Percentiles rank a stretch among this genome's conserved stretches.
Conservation (phyloP, 306 rosid genomes). For the Oemleria cerasiformis region DNA sequence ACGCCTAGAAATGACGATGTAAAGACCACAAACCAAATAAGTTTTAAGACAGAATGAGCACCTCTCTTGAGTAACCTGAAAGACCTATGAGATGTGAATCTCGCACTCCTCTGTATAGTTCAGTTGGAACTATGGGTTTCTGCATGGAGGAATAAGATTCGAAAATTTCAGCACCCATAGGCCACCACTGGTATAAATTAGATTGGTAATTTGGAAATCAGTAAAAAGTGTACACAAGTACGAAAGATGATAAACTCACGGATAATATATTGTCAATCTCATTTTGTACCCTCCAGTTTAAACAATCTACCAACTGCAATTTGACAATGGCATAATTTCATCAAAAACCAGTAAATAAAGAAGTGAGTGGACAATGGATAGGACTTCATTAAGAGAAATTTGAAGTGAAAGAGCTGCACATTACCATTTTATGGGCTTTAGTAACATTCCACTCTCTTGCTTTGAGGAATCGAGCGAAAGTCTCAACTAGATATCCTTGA, state of each 20-base stretch:
- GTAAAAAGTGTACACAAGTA: neutral
- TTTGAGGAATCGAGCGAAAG: constrained; percentile 73
- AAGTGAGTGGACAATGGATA: constrained; percentile 6
- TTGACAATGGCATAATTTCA: constrained; percentile 14
- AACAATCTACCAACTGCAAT: constrained; percentile 76
- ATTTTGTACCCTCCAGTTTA: constrained; percentile 87
- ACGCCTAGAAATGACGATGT: neutral
- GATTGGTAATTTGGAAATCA: neutral
- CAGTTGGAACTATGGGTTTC: constrained; percentile 83
- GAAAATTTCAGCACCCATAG: constrained; percentile 18
- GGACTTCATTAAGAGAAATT: neutral
- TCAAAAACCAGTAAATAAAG: constrained; percentile 7
- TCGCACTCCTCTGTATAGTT: constrained; percentile 72
- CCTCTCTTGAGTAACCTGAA: constrained; percentile 97
- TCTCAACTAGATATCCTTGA: constrained; percentile 66
- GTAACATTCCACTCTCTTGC: constrained; percentile 84
- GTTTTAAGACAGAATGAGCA: constrained; percentile 33
- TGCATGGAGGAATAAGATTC: constrained; percentile 36
- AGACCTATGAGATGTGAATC: constrained; percentile 91
- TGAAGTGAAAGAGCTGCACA: constrained; percentile 20
- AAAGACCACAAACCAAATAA: constrained; percentile 7
- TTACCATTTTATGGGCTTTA: constrained; percentile 89
- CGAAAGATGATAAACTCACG: constrained; percentile 39
- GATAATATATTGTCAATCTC: constrained; percentile 80
- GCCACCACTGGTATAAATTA: constrained; percentile 15